phyloP scores from a whole-genome alignment of 225 moss, liverwort and hornwort species.

The Neckera pumila region DNA sequence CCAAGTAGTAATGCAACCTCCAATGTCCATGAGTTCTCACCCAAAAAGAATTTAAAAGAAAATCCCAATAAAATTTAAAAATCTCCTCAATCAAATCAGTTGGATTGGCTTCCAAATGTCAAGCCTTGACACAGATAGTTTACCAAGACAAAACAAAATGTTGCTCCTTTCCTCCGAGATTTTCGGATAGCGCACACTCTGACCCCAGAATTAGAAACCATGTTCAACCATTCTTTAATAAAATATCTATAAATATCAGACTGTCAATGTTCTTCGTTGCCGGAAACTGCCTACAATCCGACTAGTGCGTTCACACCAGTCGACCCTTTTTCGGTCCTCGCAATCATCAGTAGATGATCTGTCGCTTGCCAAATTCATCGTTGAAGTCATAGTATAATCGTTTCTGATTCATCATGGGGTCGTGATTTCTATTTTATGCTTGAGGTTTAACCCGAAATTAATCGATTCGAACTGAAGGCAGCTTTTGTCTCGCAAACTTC shows the following conservation, averaged over 20 bases:
- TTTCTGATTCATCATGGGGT: not conserved
- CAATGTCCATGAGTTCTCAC: not conserved
- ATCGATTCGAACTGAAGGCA: not conserved
- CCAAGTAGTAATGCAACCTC: not conserved
- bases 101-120: not conserved
- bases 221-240: not conserved
- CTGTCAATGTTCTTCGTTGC: not conserved
- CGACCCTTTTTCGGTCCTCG: not conserved
- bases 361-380: not conserved
- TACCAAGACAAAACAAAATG: not conserved
- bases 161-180: not conserved
- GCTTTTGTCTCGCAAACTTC: not conserved
- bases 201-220: not conserved
- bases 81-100: not conserved
- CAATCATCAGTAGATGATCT: not conserved
- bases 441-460: not conserved
- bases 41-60: not conserved
- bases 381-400: not conserved
- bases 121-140: not conserved
- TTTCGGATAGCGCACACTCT: not conserved
- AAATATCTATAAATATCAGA: not conserved
- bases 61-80: not conserved
- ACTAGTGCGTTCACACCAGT: not conserved
- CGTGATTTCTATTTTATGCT: not conserved
- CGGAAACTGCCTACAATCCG: not conserved